Evolutionary conservation across 1,139 yeast genomes (phyloP).

Genomic region (Casaregolazyma lundiana): DNA sequence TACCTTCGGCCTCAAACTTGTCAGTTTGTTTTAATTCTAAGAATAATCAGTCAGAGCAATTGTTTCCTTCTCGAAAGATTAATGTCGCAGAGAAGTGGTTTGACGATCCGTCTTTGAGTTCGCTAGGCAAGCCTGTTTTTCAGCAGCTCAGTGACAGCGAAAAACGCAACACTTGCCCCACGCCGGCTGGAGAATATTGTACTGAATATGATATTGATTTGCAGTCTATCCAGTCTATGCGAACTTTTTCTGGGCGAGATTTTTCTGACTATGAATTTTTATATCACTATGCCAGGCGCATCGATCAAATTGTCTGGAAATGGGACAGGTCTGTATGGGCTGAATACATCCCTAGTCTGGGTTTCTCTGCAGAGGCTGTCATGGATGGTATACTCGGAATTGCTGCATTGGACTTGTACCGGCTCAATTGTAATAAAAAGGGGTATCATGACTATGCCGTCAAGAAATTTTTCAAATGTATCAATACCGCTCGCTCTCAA

Average conservation of each 20-base stretch:
- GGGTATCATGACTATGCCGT: constrained; percentile 17
- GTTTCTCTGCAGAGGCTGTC: constrained; percentile 15
- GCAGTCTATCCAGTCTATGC: neutral
- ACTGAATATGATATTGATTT: neutral
- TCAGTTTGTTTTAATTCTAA: too few relatives aligned
- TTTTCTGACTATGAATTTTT: neutral
- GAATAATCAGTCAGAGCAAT: neutral
- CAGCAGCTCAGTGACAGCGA: neutral
- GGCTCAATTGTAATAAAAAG: constrained; percentile 14
- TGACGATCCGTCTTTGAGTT: neutral
- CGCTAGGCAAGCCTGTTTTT: neutral
- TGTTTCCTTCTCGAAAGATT: neutral
- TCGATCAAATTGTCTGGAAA: neutral
- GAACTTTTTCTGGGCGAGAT: neutral
- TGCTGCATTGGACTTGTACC: constrained; percentile 20
- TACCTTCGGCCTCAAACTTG: neutral
- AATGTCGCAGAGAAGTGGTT: neutral
- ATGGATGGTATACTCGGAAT: constrained; percentile 20
- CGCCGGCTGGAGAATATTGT: neutral
- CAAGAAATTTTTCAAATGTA: constrained; percentile 18
- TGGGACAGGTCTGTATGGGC: constrained; percentile 1
- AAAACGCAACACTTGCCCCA: neutral
- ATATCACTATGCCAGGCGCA: neutral
- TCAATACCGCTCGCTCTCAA: constrained; percentile 16
- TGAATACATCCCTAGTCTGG: constrained; percentile 19